These are phyloP conservation scores for Mycena indigotica DNA, from an alignment of 768 basidiomycete genomes.

Conservation along the genomic window DNA sequence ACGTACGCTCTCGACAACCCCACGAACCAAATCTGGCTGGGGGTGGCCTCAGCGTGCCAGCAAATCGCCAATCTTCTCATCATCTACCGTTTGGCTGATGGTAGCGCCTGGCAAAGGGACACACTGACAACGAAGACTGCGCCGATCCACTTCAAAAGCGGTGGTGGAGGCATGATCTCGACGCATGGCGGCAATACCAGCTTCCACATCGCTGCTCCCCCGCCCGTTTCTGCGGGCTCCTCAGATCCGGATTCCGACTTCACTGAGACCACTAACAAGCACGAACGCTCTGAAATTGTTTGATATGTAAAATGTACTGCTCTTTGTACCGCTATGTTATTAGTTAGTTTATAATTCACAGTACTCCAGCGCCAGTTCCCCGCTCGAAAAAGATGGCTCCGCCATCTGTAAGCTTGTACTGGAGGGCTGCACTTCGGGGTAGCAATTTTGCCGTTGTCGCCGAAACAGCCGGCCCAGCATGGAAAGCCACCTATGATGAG, in stretches of 20 bases:
- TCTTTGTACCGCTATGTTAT: neutral
- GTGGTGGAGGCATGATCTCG: neutral
- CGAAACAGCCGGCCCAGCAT: conserved; percentile 49
- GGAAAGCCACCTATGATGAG: conserved; percentile 58
- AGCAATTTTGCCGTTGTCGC: conserved; percentile 41
- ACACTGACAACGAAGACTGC: conserved; percentile 12
- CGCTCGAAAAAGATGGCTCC: conserved; percentile 71
- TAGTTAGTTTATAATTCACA: conserved; percentile 36
- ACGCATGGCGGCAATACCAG: conserved; percentile 1
- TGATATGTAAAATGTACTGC: neutral
- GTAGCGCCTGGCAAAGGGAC: conserved; percentile 7
- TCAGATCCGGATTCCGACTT: neutral
- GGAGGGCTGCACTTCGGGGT: conserved; percentile 58
- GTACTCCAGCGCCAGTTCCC: conserved; percentile 66
- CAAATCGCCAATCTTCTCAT: conserved; percentile 5
- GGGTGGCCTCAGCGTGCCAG: conserved; percentile 36
- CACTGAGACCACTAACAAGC: neutral
- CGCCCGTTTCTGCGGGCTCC: conserved; percentile 2
- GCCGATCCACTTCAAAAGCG: conserved; percentile 13
- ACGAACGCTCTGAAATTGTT: neutral
- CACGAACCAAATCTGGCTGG: conserved; percentile 42
- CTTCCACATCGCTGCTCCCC: conserved; percentile 15
- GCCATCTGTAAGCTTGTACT: conserved; percentile 71
- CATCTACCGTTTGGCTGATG: conserved; percentile 2
- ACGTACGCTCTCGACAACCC: conserved; percentile 43